Evolutionary conservation across 78 protist species (phyloP), one percentile per base, ranked within the genome.

Genomic region (Tieghemostelium lacteum): DNA sequence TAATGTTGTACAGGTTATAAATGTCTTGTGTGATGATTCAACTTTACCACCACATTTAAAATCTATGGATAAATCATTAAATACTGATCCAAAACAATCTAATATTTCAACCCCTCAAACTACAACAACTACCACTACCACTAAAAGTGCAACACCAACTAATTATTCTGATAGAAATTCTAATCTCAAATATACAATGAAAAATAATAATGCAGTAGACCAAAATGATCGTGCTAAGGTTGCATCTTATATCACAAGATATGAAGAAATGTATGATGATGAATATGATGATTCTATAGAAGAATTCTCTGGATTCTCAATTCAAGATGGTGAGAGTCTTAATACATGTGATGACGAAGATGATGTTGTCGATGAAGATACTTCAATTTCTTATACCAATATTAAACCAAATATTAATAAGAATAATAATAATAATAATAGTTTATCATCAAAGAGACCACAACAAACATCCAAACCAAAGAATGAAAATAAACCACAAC

Each of bases 241-340:
- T 12, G 69, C 57, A 45, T 45, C 66, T 1, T 83, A 29, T 83
- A 83, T 83, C 42, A 69, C 62, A 40, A 70, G 55, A 22, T 83
- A 83, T 42, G 91, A 83, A 33, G 8, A 2, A 29, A 58, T 70
- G 55, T 83, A 83, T 33, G 78, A 83, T 33, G 91, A 83, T 22
- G 78, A 83, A 45, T 83, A 83, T 60, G 91, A 83, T 31, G 91
- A 83, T 33, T 83, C 91, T 2, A 26, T 83, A 10, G 91, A 83
- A 31, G 91, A 37, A 28, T 83, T 83, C 60, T 31, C 55, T 0
- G 54, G 78, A 22, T 61, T 83, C 49, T 22, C 61, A 1, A 72
- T 78, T 37, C 91, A 83, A 60, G 91, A 83, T 58, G 91, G 91
- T 33, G 91, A 83, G 50, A 57, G 33, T 1, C 37, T 31, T n/a